These are phyloP conservation scores for Bolboschoenus planiculmis DNA, from an alignment of 176 grass and related monocot genomes.

Conservation along the genomic window DNA sequence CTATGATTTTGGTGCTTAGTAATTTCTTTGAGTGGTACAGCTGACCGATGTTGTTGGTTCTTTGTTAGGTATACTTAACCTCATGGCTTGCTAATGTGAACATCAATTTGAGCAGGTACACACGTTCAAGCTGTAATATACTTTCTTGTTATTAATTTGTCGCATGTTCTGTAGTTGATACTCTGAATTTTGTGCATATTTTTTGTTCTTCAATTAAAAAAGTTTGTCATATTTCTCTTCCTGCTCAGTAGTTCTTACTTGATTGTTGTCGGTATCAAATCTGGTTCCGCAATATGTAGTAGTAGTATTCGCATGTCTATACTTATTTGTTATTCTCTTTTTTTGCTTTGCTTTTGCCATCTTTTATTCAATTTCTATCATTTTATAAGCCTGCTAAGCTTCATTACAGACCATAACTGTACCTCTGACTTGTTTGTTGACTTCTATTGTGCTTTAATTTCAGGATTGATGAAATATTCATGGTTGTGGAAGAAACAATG, in stretches of 20 bases:
- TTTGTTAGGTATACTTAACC: conserved; percentile 10
- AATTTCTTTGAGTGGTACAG: background rate
- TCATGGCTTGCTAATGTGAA: conserved; percentile 18
- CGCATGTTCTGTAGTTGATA: background rate
- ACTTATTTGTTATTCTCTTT: background rate
- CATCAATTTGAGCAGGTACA: conserved; percentile 1
- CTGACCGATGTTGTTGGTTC: background rate
- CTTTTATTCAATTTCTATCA: too few species aligned
- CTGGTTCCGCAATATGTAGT: background rate
- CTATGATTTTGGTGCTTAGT: background rate
- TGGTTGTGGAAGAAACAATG: conserved; percentile 7
- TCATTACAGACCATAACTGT: too few species aligned
- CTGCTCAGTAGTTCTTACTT: background rate
- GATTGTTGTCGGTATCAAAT: background rate
- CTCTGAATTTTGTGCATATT: background rate
- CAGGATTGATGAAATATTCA: conserved; percentile 13
- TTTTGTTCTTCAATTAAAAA: background rate
- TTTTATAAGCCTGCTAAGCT: too few species aligned
- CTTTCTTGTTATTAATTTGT: background rate
- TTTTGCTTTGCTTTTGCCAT: background rate
- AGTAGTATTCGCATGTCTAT: background rate
- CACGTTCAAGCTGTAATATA: background rate
- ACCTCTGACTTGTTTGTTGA: background rate
- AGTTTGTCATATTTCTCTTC: background rate
- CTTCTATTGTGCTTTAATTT: background rate